These are phyloP conservation scores for Trichoderma sp. DNA, from an alignment of 2,329 filamentous ascomycete genomes.

Conservation along the genomic window DNA sequence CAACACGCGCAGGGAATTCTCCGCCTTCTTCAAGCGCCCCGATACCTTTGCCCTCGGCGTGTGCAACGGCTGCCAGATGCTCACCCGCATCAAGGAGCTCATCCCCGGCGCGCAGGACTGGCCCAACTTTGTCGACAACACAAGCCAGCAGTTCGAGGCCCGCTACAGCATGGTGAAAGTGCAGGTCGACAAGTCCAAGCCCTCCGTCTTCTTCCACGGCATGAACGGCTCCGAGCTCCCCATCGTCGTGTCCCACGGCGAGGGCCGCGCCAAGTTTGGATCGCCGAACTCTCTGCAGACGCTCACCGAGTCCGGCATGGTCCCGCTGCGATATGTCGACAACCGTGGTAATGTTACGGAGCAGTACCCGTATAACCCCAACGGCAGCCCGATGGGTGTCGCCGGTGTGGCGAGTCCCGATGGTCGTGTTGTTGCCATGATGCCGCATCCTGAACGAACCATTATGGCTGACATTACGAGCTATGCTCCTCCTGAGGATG, in stretches of 20 bases:
- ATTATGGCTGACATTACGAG: conserved; percentile 77
- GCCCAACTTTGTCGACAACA: conserved; percentile 85
- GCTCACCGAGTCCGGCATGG: conserved; percentile 67
- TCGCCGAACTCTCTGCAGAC: conserved; percentile 52
- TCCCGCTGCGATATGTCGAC: conserved; percentile 82
- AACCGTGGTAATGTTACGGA: conserved; percentile 75
- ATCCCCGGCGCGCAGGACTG: conserved; percentile 83
- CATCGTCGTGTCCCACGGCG: conserved; percentile 87
- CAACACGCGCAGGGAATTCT: conserved; percentile 73
- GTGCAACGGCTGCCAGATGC: conserved; percentile 97
- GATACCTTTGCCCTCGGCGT: conserved; percentile 94
- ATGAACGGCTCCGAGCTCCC: conserved; percentile 83
- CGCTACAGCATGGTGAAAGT: conserved; percentile 82
- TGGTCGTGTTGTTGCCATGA: conserved; percentile 81
- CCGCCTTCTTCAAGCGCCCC: conserved; percentile 78
- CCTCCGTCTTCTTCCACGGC: conserved; percentile 85
- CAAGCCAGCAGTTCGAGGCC: conserved; percentile 86
- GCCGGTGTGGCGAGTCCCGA: conserved; percentile 76
- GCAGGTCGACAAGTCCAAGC: conserved; percentile 56
- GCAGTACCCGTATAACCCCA: conserved; percentile 83
- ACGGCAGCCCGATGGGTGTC: conserved; percentile 79
- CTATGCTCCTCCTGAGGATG: conserved; percentile 62
- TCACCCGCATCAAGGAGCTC: conserved; percentile 73
- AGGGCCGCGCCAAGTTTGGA: conserved; percentile 76
- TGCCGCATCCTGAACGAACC: conserved; percentile 94